phyloP scores from a whole-genome alignment of 2,329 filamentous ascomycete genomes.

The Sphaceloma murrayae region DNA sequence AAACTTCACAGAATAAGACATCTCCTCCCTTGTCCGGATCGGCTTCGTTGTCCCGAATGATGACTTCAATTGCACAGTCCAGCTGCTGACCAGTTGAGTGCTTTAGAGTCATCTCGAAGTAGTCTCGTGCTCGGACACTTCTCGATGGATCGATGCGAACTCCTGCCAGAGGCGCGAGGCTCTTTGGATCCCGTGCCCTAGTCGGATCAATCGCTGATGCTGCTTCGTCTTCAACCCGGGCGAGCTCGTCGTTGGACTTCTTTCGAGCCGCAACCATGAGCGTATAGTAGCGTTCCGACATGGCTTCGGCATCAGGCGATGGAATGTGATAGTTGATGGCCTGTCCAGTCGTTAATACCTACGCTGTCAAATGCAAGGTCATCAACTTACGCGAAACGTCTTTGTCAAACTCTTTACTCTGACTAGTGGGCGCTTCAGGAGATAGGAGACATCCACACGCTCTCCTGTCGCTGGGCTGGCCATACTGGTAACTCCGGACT shows the following conservation, averaged over 20 bases:
- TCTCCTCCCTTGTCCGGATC: slow-evolving; percentile 63
- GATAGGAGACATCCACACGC: slow-evolving; percentile 84
- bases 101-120: slow-evolving; percentile 72
- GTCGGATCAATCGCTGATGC: slow-evolving; percentile 75
- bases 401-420: slow-evolving; percentile 81
- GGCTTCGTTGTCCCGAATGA: slow-evolving; percentile 71
- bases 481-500: no score
- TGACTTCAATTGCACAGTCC: slow-evolving; percentile 77
- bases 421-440: slow-evolving; percentile 80
- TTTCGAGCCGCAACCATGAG: slow-evolving; percentile 69
- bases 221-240: slow-evolving; percentile 72
- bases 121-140: slow-evolving; percentile 81
- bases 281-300: slow-evolving; percentile 55
- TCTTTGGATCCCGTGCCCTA: slow-evolving; percentile 68
- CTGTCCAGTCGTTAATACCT: slow-evolving; percentile 34
- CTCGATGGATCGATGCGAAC: slow-evolving; percentile 65
- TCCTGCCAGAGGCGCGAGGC: slow-evolving; percentile 58
- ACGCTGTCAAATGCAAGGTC: slow-evolving; percentile 16
- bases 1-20: slow-evolving; percentile 86
- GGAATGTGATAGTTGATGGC: slow-evolving; percentile 49
- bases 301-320: slow-evolving; percentile 48
- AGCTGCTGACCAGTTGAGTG: slow-evolving; percentile 88
- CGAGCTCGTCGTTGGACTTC: slow-evolving; percentile 61
- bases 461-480: slow-evolving; percentile 78
- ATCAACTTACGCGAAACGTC: slow-evolving; percentile 55